A percentile compares a stretch with the other conserved stretches of the same genome.
phyloP scores from a whole-genome alignment of 2,329 filamentous ascomycete species.

The Colletotrichum tanaceti region DNA sequence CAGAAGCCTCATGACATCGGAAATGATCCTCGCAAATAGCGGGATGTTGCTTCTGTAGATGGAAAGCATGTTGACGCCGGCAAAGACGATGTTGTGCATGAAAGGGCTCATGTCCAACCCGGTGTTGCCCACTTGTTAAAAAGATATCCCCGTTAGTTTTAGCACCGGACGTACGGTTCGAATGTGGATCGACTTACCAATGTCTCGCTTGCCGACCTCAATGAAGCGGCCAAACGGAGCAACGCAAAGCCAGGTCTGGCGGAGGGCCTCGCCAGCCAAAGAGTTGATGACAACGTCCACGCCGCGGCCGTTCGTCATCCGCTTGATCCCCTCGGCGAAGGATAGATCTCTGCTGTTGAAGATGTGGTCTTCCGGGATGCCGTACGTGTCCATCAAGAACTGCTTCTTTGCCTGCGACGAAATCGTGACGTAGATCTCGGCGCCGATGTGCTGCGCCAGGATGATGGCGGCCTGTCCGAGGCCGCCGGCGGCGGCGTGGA shows the following conservation, averaged over 20 bases:
- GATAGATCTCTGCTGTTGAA: slow-evolving; percentile 48
- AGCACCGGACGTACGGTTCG: too few relatives aligned
- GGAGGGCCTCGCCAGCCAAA: slow-evolving; percentile 46
- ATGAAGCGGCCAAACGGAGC: slow-evolving; percentile 50
- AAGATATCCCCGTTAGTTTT: too few relatives aligned
- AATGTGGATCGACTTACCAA: slow-evolving; percentile 23
- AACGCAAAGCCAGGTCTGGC: slow-evolving; percentile 49
- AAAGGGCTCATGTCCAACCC: too few relatives aligned
- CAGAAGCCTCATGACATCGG: too few relatives aligned
- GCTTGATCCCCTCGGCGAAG: slow-evolving; percentile 46
- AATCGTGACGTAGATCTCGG: slow-evolving; percentile 56
- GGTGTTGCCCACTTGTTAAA: slow-evolving; percentile 42
- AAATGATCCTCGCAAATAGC: too few relatives aligned
- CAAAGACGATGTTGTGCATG: too few relatives aligned
- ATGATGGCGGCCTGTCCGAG: slow-evolving; percentile 55
- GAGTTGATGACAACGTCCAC: slow-evolving; percentile 51
- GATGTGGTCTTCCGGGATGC: slow-evolving; percentile 50
- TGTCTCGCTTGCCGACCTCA: slow-evolving; percentile 51
- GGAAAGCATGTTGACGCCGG: too few relatives aligned
- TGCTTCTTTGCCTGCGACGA: slow-evolving; percentile 46
- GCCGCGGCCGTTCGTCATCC: slow-evolving; percentile 45
- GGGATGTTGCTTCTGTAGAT: too few relatives aligned
- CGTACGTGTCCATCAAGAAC: slow-evolving; percentile 45
- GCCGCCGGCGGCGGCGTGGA: slow-evolving; percentile 53
- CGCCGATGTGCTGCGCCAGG: slow-evolving; percentile 52